phyloP scores from a whole-genome alignment of 176 grass and related monocot species.

The Carex parvula region DNA sequence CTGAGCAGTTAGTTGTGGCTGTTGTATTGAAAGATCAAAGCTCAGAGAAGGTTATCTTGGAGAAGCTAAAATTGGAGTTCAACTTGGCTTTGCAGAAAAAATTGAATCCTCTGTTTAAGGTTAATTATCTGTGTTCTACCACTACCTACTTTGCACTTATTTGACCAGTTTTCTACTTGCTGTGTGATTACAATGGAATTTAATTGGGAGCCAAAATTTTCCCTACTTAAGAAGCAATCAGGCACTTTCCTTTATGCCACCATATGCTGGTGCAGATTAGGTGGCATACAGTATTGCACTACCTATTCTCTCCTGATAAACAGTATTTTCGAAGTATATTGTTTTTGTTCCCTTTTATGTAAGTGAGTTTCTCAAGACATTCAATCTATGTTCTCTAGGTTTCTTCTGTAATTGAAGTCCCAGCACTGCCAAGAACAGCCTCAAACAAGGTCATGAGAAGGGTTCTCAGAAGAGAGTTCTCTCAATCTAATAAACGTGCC shows the following conservation, averaged over 20 bases:
- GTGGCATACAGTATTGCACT: background rate
- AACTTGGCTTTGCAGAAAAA: slow-evolving; percentile 80
- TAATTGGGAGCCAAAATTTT: background rate
- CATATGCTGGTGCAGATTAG: background rate
- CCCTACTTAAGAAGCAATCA: background rate
- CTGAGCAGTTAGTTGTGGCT: slow-evolving; percentile 76
- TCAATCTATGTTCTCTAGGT: slow-evolving; percentile 42
- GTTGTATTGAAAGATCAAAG: slow-evolving; percentile 67
- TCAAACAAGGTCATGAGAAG: slow-evolving; percentile 98
- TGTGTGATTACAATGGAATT: background rate
- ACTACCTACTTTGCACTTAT: background rate
- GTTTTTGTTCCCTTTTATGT: background rate
- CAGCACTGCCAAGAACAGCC: slow-evolving; percentile 77
- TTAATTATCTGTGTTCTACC: slow-evolving; percentile 10
- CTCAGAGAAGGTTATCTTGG: slow-evolving; percentile 39
- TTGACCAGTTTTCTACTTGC: background rate
- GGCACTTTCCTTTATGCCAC: background rate
- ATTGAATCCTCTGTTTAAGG: slow-evolving; percentile 94
- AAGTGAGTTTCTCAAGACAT: background rate
- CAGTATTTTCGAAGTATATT: background rate
- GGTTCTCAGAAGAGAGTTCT: slow-evolving; percentile 70
- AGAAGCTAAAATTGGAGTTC: slow-evolving; percentile 56
- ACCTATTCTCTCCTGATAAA: background rate
- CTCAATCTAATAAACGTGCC: slow-evolving; percentile 50
- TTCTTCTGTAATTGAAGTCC: slow-evolving; percentile 54